Evolutionary conservation across 257 asterid genomes (phyloP), one percentile per base, ranked within the genome.

Genomic region (Capsicum chinense): DNA sequence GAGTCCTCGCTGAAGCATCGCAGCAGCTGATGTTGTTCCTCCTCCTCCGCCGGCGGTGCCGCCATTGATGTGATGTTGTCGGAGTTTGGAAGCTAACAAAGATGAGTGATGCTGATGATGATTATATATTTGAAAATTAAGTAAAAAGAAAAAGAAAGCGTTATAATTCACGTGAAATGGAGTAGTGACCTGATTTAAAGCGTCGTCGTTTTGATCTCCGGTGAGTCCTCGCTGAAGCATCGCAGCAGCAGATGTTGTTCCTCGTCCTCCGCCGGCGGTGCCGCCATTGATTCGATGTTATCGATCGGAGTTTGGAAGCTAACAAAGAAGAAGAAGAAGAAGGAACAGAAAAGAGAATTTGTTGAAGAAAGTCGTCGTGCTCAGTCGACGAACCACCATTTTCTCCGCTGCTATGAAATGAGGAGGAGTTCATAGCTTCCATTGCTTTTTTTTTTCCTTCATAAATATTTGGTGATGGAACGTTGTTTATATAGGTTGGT

Each of bases 341-440:
- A 14, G 97, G 95, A 17, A 91, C 89, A 9, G 97, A 90, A 56
- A 95, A 92, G 42, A 93, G 91, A 90, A 95, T 92, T 83, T 95
- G 98, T 35, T 95, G 94, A 13, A 93, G 95, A 35, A 95, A 95
- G 56, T 92, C 98, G 42, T 92, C 97, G 66, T 91, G 93, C 33
- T 26, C 33, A n/a, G 96, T 84, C 47, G 94, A 86, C 13, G 86
- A 93, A 71, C 48, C 79, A 15, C 67, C 85, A 66, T 68, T 83
- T 56, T 66, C 79, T 12, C 66, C 95, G n/a, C 15, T 26, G 81
- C 42, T 76, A 14, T 52, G 91, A 62, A 91, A 92, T 48, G 93
- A 26, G 26, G 26, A 26, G 26, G 26, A 85, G 9, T 76, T 76
- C 81, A 52, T 76, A 12, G 64, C 63, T 76, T 74, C 62, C 81